A percentile compares a stretch with the other conserved stretches of the same genome.
These are phyloP conservation scores for Rhynchospora breviuscula DNA, from an alignment of 176 grass and related monocot genomes.

Conservation along the genomic window DNA sequence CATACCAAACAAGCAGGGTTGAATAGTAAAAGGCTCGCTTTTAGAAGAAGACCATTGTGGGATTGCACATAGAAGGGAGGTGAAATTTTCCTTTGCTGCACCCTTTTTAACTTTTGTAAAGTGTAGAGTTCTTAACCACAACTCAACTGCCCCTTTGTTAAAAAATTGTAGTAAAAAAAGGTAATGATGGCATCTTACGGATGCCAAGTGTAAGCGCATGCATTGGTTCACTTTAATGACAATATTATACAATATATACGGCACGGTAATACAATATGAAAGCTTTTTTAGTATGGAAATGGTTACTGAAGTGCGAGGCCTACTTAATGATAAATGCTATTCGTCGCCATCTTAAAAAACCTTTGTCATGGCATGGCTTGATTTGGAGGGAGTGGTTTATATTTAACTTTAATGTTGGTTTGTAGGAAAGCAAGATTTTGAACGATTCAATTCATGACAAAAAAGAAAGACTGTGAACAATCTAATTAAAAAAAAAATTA, in stretches of 20 bases:
- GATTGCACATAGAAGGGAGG: not conserved
- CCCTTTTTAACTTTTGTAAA: conserved; percentile 23
- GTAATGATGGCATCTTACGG: conserved; percentile 5
- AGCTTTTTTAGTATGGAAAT: not conserved
- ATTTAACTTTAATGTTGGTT: too few species aligned
- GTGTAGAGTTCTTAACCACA: not conserved
- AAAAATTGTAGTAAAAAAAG: not conserved
- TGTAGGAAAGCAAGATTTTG: too few species aligned
- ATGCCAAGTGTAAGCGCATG: conserved; percentile 22
- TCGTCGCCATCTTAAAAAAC: not conserved
- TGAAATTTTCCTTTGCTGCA: not conserved
- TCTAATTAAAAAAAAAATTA: too few species aligned
- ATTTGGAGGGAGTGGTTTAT: too few species aligned
- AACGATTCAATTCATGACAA: too few species aligned
- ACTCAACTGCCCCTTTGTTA: conserved; percentile 15
- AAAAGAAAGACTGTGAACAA: too few species aligned
- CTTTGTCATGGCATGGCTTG: too few species aligned
- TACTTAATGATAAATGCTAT: not conserved
- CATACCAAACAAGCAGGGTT: not conserved
- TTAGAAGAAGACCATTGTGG: not conserved
- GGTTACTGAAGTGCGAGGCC: not conserved
- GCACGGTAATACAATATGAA: not conserved
- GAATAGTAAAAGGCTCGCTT: not conserved
- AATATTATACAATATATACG: not conserved
- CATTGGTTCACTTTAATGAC: conserved; percentile 1